Evolutionary conservation across 2,329 filamentous ascomycete species (phyloP).

Genomic region (Beauveria rudraprayagi): DNA sequence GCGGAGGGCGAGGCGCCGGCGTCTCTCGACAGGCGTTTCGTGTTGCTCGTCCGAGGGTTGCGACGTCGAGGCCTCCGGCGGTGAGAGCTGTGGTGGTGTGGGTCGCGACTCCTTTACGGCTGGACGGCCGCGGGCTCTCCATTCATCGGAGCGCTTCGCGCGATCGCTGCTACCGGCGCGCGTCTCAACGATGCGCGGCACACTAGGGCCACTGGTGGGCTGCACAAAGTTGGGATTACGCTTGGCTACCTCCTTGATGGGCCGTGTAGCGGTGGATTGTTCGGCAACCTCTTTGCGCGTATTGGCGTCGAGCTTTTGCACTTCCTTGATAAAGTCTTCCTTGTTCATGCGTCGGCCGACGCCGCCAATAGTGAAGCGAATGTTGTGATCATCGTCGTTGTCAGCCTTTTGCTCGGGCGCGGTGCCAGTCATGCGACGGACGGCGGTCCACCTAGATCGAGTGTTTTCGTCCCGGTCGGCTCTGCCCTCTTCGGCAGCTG

Average conservation of each 20-base stretch:
- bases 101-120: neutral
- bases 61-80: constrained; percentile 14
- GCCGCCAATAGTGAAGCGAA: constrained; percentile 69
- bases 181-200: constrained; percentile 10
- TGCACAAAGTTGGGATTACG: neutral
- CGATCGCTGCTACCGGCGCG: neutral
- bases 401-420: constrained; percentile 23
- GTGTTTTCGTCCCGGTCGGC: constrained; percentile 19
- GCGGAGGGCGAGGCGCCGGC: constrained; percentile 52
- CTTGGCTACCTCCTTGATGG: constrained; percentile 42
- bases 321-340: constrained; percentile 68
- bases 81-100: constrained; percentile 8
- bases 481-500: constrained; percentile 24
- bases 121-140: constrained; percentile 4
- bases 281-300: constrained; percentile 49
- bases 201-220: neutral
- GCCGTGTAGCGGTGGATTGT: constrained; percentile 38
- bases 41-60: constrained; percentile 11
- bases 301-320: constrained; percentile 63
- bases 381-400: constrained; percentile 60
- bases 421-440: constrained; percentile 6
- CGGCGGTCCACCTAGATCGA: neutral
- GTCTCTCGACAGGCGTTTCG: constrained; percentile 64
- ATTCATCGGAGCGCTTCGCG: neutral
- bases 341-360: constrained; percentile 71